These are phyloP conservation scores for Colletotrichum scovillei DNA, from an alignment of 2,329 filamentous ascomycete genomes.

Conservation along the genomic window DNA sequence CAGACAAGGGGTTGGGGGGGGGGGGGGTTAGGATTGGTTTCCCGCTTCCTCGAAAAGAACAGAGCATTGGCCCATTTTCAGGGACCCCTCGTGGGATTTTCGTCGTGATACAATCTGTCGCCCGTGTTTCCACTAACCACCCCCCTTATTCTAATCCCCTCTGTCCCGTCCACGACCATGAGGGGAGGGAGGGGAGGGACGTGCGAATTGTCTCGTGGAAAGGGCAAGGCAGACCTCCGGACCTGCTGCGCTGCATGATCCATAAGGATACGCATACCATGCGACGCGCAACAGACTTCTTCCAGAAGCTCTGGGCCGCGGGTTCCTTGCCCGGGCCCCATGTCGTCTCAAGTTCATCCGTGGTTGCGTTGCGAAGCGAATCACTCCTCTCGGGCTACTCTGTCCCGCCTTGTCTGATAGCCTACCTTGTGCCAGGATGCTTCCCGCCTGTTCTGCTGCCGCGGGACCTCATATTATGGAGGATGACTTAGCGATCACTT, in stretches of 20 bases:
- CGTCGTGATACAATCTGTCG: background rate
- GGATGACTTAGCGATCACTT: background rate
- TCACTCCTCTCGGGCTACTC: background rate
- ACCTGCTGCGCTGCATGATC: conserved; percentile 7
- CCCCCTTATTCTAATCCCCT: conserved; percentile 14
- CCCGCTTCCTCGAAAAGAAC: background rate
- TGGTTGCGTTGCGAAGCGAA: conserved; percentile 1
- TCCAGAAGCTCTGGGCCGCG: conserved; percentile 23
- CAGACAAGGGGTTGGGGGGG: background rate
- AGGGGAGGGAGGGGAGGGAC: background rate
- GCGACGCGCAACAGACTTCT: conserved; percentile 18
- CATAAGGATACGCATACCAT: background rate
- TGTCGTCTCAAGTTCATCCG: conserved; percentile 16
- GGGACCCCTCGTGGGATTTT: conserved; percentile 20
- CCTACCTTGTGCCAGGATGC: background rate
- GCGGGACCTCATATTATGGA: background rate
- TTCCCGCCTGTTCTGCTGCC: background rate
- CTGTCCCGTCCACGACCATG: background rate
- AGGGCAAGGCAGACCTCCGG: background rate
- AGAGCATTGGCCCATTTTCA: background rate
- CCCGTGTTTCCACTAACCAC: conserved; percentile 4
- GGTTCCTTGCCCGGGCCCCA: conserved; percentile 5
- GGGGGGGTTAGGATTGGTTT: background rate
- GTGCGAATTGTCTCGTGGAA: conserved; percentile 23
- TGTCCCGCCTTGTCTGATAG: conserved; percentile 1